A percentile compares a stretch with the other conserved stretches of the same genome.
Evolutionary conservation across 1,284 basidiomycete species (phyloP).

Genomic region (Exobasidium cylindrosporum): DNA sequence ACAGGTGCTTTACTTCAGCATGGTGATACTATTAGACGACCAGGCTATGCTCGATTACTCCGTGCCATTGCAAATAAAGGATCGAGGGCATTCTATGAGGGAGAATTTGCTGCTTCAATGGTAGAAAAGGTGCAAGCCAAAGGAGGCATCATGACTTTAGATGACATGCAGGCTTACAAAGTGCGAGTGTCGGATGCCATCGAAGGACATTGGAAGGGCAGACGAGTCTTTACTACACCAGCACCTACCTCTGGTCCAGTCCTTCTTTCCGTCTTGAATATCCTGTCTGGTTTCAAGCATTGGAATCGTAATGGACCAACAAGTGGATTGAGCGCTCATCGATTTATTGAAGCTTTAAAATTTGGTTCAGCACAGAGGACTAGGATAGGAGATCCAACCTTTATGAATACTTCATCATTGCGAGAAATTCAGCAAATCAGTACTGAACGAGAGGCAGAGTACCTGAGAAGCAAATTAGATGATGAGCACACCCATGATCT

Average conservation of each 20-base stretch:
- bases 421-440: conserved; percentile 65
- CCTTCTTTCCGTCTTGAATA: conserved; percentile 74
- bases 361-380: conserved; percentile 68
- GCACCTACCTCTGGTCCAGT: conserved; percentile 80
- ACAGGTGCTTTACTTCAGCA: conserved; percentile 22
- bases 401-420: conserved; percentile 62
- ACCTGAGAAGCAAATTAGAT: conserved; percentile 31
- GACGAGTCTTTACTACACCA: conserved; percentile 76
- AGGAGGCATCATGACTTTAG: conserved; percentile 74
- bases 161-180: conserved; percentile 70
- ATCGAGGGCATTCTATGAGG: conserved; percentile 58
- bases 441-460: conserved; percentile 68
- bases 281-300: conserved; percentile 65
- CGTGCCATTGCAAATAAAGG: conserved; percentile 38
- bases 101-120: conserved; percentile 71
- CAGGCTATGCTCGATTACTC: conserved; percentile 40
- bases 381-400: conserved; percentile 73
- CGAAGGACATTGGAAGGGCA: conserved; percentile 70
- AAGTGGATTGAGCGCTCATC: conserved; percentile 58
- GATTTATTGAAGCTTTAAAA: conserved; percentile 73
- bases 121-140: conserved; percentile 64
- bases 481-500: conserved; percentile 70
- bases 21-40: conserved; percentile 36
- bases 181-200: conserved; percentile 66
- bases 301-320: background rate